Conservation (phyloP, 179 eudicot genomes). For the Monotropa hypopitys region DNA sequence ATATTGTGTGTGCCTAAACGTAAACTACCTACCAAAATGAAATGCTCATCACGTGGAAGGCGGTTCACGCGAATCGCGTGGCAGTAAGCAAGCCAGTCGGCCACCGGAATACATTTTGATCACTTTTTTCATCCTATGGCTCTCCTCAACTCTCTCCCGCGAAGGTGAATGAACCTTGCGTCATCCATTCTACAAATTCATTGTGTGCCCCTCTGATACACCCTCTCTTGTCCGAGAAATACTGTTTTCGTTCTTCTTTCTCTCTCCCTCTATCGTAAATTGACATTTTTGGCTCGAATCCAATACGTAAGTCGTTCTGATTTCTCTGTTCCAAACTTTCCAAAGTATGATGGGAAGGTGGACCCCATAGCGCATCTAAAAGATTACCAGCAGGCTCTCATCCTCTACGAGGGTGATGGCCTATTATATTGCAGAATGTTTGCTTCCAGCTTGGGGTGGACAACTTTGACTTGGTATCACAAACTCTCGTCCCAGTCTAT, state of each 20-base stretch:
- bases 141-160: background rate
- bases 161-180: no score
- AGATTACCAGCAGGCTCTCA: no score
- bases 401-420: no score
- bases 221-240: background rate
- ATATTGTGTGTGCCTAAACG: no score
- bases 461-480: no score
- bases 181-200: background rate
- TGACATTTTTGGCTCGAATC: background rate
- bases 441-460: no score
- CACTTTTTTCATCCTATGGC: background rate
- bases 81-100: no score
- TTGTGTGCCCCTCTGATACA: background rate
- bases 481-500: no score
- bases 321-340: background rate
- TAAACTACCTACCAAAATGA: background rate
- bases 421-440: no score
- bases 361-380: no score
- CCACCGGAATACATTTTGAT: background rate
- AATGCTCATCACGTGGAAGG: background rate
- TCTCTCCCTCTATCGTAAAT: background rate
- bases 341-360: no score
- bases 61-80: background rate
- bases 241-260: background rate
- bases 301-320: slow-evolving; percentile 3